phyloP scores from a whole-genome alignment of 2,329 filamentous ascomycete genomes.

The Cercospora brassicicola region DNA sequence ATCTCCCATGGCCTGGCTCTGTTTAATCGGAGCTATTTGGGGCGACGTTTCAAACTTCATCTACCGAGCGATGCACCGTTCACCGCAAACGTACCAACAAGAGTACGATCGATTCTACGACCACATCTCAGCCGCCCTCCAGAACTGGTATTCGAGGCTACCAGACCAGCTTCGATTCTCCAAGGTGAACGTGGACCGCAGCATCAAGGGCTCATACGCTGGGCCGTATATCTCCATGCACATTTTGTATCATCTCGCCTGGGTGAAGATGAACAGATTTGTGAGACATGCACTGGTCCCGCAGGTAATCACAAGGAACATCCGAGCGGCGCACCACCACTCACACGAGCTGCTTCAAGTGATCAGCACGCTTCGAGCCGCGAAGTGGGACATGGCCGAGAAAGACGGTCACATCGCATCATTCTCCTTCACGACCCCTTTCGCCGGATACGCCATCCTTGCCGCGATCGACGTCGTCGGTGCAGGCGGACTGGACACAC shows the following conservation, averaged over 20 bases:
- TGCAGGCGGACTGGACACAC: slow-evolving; percentile 56
- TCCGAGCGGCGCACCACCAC: slow-evolving; percentile 54
- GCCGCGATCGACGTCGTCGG: slow-evolving; percentile 67
- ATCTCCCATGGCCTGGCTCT: slow-evolving; percentile 60
- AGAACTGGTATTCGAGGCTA: slow-evolving; percentile 60
- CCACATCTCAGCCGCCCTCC: slow-evolving; percentile 53
- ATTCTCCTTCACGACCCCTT: slow-evolving; percentile 50
- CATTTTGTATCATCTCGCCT: slow-evolving; percentile 63
- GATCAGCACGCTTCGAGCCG: slow-evolving; percentile 25
- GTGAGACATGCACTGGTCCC: slow-evolving; percentile 49
- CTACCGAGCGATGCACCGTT: slow-evolving; percentile 53
- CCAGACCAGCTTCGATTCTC: slow-evolving; percentile 58
- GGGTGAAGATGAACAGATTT: slow-evolving; percentile 66
- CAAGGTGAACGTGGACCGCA: slow-evolving; percentile 58
- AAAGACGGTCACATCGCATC: slow-evolving; percentile 45
- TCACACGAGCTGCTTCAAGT: slow-evolving; percentile 54
- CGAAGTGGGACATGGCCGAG: slow-evolving; percentile 27
- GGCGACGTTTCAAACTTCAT: slow-evolving; percentile 63
- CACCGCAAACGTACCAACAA: slow-evolving; percentile 46
- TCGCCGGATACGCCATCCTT: slow-evolving; percentile 62
- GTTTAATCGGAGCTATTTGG: slow-evolving; percentile 66
- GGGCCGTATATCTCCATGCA: slow-evolving; percentile 66
- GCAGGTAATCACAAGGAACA: slow-evolving; percentile 48
- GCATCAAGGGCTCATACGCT: slow-evolving; percentile 54
- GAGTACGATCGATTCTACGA: slow-evolving; percentile 56